Conservation (phyloP, 2,329 filamentous ascomycete species). For the Colletotrichum echinochloae region DNA sequence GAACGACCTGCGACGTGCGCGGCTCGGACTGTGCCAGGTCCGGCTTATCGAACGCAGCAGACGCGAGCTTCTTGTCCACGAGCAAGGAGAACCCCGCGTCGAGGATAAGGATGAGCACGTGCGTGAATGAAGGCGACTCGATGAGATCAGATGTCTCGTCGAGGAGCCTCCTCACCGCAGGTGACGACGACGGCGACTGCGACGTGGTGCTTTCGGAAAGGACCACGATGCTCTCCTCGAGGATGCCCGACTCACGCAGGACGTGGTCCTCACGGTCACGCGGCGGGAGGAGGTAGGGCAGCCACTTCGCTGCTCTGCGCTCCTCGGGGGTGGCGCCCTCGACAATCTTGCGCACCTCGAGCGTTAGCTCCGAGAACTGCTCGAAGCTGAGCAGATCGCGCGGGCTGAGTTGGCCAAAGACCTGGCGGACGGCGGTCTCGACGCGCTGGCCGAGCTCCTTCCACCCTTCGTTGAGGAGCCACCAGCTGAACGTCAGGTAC, state of each 20-base stretch:
- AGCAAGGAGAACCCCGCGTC: slow-evolving; percentile 89
- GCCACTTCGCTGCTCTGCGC: slow-evolving; percentile 72
- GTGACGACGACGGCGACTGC: slow-evolving; percentile 58
- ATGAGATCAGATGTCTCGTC: slow-evolving; percentile 97
- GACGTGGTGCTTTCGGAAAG: slow-evolving; percentile 47
- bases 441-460: slow-evolving; percentile 84
- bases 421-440: slow-evolving; percentile 85
- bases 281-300: slow-evolving; percentile 85
- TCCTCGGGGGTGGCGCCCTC: slow-evolving; percentile 71
- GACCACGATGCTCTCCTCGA: slow-evolving; percentile 62
- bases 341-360: slow-evolving; percentile 85
- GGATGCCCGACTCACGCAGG: slow-evolving; percentile 86
- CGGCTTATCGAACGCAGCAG: slow-evolving; percentile 79
- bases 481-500: slow-evolving; percentile 98
- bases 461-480: slow-evolving; percentile 93
- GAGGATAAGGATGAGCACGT: slow-evolving; percentile 87
- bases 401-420: slow-evolving; percentile 90
- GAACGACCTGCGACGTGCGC: slow-evolving; percentile 68
- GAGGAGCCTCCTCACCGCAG: slow-evolving; percentile 81
- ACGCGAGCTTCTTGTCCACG: slow-evolving; percentile 83
- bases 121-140: slow-evolving; percentile 90
- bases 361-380: slow-evolving; percentile 81
- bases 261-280: slow-evolving; percentile 83
- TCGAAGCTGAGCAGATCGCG: slow-evolving; percentile 88
- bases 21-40: slow-evolving; percentile 37